A percentile compares a stretch with the other conserved stretches of the same genome.
Evolutionary conservation across 352 stramenopile genomes (phyloP).

Genomic region (Phytophthora ramorum): DNA sequence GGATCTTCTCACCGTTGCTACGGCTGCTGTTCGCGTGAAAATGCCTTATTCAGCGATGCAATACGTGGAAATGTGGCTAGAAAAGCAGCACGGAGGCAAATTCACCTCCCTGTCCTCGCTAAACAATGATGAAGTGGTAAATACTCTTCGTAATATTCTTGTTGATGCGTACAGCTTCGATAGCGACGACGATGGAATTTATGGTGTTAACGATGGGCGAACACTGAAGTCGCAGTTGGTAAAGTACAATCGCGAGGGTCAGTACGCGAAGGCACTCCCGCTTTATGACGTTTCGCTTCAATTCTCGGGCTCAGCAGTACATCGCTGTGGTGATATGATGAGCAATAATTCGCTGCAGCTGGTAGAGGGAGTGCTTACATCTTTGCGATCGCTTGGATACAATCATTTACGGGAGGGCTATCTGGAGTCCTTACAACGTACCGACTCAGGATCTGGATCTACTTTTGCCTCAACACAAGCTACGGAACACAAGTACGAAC

Average conservation of each 20-base stretch:
- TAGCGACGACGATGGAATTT: constrained; percentile 74
- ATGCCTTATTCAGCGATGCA: constrained; percentile 92
- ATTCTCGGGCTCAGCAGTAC: constrained; percentile 36
- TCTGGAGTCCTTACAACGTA: constrained; percentile 44
- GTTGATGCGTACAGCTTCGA: constrained; percentile 72
- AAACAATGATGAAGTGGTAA: constrained; percentile 39
- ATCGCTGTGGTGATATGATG: background rate
- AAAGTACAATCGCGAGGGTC: constrained; percentile 73
- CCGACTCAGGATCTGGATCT: background rate
- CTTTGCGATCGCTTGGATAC: constrained; percentile 74
- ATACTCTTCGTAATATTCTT: constrained; percentile 56
- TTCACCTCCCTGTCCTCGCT: constrained; percentile 47
- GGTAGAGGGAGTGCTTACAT: constrained; percentile 65
- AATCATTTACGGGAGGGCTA: constrained; percentile 75
- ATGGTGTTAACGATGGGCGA: constrained; percentile 81
- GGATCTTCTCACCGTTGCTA: constrained; percentile 69
- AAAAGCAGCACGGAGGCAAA: constrained; percentile 58
- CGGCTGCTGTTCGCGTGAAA: constrained; percentile 69
- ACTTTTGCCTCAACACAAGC: constrained; percentile 22
- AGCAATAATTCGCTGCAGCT: constrained; percentile 16
- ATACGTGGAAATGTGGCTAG: constrained; percentile 90
- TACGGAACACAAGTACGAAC: constrained; percentile 73
- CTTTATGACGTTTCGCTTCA: constrained; percentile 80
- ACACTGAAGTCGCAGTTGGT: constrained; percentile 74
- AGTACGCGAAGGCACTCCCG: constrained; percentile 66